Conservation (phyloP, 768 basidiomycete genomes). For the Panellus pusillus region DNA sequence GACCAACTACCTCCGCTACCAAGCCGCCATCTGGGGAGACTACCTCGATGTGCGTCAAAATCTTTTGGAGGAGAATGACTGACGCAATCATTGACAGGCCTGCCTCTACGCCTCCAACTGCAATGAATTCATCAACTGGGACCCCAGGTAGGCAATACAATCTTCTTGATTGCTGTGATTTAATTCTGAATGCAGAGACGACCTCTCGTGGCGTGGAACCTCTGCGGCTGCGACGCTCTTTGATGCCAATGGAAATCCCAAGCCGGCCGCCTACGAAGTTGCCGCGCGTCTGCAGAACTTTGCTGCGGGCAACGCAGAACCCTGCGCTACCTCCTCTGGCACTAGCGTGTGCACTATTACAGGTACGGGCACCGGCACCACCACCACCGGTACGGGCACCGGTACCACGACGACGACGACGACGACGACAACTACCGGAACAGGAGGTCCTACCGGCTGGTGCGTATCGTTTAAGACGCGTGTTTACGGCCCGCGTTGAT, state of each 20-base stretch:
- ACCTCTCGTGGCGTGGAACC: conserved; percentile 18
- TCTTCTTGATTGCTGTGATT: not conserved
- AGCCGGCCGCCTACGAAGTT: conserved; percentile 18
- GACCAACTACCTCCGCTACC: conserved; percentile 7
- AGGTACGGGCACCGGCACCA: not conserved
- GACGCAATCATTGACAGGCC: not conserved
- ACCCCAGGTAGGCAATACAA: conserved; percentile 2
- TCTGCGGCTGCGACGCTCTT: conserved; percentile 19
- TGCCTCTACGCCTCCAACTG: conserved; percentile 18
- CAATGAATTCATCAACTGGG: conserved; percentile 19
- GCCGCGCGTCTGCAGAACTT: conserved; percentile 16
- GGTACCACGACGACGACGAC: not conserved
- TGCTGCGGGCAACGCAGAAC: conserved; percentile 10
- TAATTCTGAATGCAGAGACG: conserved; percentile 3
- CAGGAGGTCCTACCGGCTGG: conserved; percentile 3
- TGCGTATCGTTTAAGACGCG: not conserved
- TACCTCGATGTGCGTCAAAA: conserved; percentile 12
- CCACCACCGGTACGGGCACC: not conserved
- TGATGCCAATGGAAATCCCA: conserved; percentile 14
- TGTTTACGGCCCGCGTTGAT: too few relatives aligned
- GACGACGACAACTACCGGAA: not conserved
- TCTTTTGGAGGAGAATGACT: not conserved
- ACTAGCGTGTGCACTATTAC: conserved; percentile 12
- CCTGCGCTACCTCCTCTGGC: conserved; percentile 11
- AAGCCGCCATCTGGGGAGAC: conserved; percentile 19